Percentiles rank a stretch among this genome's conserved stretches.
Evolutionary conservation across 2,329 filamentous ascomycete genomes (phyloP).

Genomic region (Diaporthe capsici): DNA sequence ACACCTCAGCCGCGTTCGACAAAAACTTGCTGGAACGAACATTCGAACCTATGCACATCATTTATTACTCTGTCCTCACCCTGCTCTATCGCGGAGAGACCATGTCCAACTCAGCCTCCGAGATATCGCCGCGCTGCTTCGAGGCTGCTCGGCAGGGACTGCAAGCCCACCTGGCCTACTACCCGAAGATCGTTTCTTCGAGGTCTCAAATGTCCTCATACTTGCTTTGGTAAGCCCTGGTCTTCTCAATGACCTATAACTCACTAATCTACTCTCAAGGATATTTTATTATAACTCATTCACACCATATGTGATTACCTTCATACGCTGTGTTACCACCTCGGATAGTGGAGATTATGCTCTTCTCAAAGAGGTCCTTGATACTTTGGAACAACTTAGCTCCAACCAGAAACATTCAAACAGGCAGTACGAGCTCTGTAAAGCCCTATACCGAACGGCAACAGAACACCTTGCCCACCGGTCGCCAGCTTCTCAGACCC

Average conservation of each 20-base stretch:
- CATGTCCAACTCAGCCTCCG: not conserved
- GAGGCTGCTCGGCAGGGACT: conserved; percentile 2
- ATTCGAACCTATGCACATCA: not conserved
- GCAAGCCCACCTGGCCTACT: not conserved
- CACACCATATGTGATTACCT: not conserved
- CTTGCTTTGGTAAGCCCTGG: not conserved
- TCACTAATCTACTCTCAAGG: not conserved
- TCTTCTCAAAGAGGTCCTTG: conserved; percentile 6
- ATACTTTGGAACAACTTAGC: not conserved
- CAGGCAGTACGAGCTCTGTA: not conserved
- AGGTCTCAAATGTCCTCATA: not conserved
- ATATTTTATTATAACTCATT: conserved; percentile 5
- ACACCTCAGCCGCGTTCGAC: not conserved
- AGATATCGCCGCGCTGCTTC: conserved; percentile 6
- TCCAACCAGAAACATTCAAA: not conserved
- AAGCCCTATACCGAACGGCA: conserved; percentile 1
- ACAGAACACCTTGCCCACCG: not conserved
- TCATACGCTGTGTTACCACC: not conserved
- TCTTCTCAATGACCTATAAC: too few relatives aligned
- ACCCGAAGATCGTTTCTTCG: not conserved
- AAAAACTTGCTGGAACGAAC: not conserved
- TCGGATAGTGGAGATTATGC: not conserved
- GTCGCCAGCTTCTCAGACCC: not conserved
- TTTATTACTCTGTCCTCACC: not conserved
- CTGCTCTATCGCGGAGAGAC: not conserved